phyloP scores from a whole-genome alignment of 345 rosid genomes.

The Euphorbia lathyris region DNA sequence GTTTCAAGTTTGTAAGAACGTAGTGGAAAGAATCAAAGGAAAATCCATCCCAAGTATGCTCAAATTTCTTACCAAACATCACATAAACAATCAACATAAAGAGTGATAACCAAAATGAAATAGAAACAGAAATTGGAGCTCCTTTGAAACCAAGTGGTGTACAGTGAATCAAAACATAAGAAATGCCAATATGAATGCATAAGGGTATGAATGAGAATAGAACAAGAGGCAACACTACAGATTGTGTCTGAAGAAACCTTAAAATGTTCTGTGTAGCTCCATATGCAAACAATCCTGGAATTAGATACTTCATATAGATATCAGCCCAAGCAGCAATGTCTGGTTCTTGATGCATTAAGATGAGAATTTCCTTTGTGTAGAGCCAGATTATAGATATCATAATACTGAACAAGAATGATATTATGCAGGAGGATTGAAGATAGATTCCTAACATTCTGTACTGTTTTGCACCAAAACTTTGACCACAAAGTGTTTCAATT shows the following conservation, averaged over 20 bases:
- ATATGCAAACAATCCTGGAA: conserved; percentile 63
- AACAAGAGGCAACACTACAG: conserved; percentile 45
- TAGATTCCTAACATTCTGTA: conserved; percentile 65
- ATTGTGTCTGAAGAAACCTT: conserved; percentile 77
- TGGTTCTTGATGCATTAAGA: conserved; percentile 57
- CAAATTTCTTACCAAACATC: conserved; percentile 10
- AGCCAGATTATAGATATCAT: conserved; percentile 58
- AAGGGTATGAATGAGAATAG: conserved; percentile 43
- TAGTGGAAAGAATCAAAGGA: conserved; percentile 14
- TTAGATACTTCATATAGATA: conserved; percentile 50
- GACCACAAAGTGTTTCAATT: conserved; percentile 87
- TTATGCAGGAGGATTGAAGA: conserved; percentile 70
- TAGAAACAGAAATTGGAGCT: conserved; percentile 66
- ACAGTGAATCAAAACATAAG: conserved; percentile 39
- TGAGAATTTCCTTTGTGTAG: conserved; percentile 46
- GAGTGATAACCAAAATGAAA: conserved; percentile 58
- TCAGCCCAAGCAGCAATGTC: conserved; percentile 52
- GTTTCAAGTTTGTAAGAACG: conserved; percentile 16
- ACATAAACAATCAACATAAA: conserved; percentile 46
- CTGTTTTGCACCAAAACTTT: conserved; percentile 67
- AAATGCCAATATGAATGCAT: conserved; percentile 43
- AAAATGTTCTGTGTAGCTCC: conserved; percentile 64
- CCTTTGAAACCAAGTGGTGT: conserved; percentile 56
- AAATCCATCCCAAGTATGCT: conserved; percentile 23
- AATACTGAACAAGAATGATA: conserved; percentile 45